These are phyloP conservation scores for Yueomyces sp. DNA, from an alignment of 805 yeast species.

Conservation along the genomic window DNA sequence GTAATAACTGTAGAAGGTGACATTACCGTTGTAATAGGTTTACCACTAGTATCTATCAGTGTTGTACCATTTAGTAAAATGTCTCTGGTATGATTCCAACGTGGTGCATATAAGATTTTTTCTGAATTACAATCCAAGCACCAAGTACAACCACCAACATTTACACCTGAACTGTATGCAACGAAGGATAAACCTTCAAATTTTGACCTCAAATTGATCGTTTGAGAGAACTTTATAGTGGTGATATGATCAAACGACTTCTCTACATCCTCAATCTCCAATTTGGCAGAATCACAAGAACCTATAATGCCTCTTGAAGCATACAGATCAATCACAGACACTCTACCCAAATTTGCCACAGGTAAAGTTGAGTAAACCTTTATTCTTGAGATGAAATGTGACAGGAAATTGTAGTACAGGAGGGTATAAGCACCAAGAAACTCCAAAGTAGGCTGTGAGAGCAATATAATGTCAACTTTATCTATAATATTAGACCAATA, in stretches of 20 bases:
- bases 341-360: conserved; percentile 71
- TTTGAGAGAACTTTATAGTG: conserved; percentile 68
- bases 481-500: conserved; percentile 31
- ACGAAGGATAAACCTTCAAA: conserved; percentile 51
- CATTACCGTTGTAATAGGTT: conserved; percentile 46
- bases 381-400: conserved; percentile 41
- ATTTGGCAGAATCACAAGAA: conserved; percentile 40
- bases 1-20: conserved; percentile 80
- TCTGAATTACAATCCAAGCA: conserved; percentile 59
- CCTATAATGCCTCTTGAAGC: conserved; percentile 64
- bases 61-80: conserved; percentile 65
- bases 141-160: conserved; percentile 93
- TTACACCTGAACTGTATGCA: conserved; percentile 84
- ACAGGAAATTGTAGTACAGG: conserved; percentile 44
- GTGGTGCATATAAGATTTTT: conserved; percentile 73
- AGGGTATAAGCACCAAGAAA: conserved; percentile 70
- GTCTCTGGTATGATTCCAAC: conserved; percentile 92
- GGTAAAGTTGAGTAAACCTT: conserved; percentile 88
- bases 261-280: conserved; percentile 67
- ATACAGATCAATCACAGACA: conserved; percentile 74
- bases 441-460: conserved; percentile 79
- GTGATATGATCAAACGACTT: conserved; percentile 59
- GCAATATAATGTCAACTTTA: conserved; percentile 50
- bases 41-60: conserved; percentile 42
- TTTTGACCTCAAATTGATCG: conserved; percentile 46